phyloP scores from a whole-genome alignment of 805 yeast genomes.

The Candida vaughaniae region DNA sequence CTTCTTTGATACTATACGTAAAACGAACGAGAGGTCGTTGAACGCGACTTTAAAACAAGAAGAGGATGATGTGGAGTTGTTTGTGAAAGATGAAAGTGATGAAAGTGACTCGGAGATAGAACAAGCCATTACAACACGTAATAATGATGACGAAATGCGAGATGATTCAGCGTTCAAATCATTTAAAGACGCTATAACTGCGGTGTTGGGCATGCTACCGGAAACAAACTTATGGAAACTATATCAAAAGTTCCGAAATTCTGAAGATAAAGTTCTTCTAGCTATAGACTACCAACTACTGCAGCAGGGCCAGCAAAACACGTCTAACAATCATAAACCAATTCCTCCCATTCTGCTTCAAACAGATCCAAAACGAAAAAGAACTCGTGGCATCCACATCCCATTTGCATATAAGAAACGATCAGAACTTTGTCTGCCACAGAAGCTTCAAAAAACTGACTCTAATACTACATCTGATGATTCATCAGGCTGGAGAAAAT shows the following conservation, averaged over 20 bases:
- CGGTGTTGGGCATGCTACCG: constrained; percentile 5
- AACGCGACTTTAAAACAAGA: neutral
- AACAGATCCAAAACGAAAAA: constrained; percentile 11
- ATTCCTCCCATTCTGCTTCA: constrained; percentile 15
- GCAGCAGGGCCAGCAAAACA: neutral
- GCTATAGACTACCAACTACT: constrained; percentile 12
- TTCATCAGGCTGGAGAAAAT: constrained; percentile 34
- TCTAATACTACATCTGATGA: neutral
- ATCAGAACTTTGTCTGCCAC: neutral
- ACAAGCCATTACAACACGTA: no score
- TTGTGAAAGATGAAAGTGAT: neutral
- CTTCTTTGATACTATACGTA: neutral
- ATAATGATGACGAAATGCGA: no score
- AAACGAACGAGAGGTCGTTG: neutral
- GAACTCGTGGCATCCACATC: constrained; percentile 13
- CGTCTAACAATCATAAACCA: neutral
- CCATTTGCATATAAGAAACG: constrained; percentile 14
- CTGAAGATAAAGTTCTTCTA: constrained; percentile 9
- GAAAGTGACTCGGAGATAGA: no score
- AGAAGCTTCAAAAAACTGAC: neutral
- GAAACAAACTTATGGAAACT: neutral
- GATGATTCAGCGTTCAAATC: no score
- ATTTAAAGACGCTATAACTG: constrained; percentile 1
- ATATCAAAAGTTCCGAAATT: constrained; percentile 4
- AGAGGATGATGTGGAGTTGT: neutral